Base-by-base conservation (phyloP, 139 green algal genomes). In the Asterochloris sp. region DNA sequence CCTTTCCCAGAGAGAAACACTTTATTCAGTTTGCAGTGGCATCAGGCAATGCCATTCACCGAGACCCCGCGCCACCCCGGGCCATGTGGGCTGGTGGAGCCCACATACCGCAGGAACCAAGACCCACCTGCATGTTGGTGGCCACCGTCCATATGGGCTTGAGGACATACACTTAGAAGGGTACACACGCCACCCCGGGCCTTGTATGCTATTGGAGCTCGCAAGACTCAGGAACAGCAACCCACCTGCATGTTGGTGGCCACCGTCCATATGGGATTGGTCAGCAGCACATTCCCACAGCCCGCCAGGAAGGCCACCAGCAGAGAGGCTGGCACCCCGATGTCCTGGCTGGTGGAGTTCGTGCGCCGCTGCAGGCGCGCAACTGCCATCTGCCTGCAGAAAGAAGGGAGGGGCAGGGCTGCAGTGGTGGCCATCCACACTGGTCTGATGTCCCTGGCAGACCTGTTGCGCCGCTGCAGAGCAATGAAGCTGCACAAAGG, bases 131-230 rank as follows among this genome's bases (percentile, higher is more conserved):
- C 93, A 98, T 95, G 78, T 92, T 90, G 0, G 93, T 97, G 15
- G 95, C 92, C 26, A 98, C 83, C 79, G 97, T 88, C 96, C 96
- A 98, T 67, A 98, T 96, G 11, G 96, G 96, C 80, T 94, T 98
- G 78, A n/a, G 38, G 38, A 54, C 38, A 54, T 54, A 6, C 38
- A 54, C 6, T 6, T 54, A 54, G 4, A 54, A n/a, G 24, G 29
- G n/a, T 11, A 13, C n/a, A 60, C 17, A 77, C 67, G 67, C 21
- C 23, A 73, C 67, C 67, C 23, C 23, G 67, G 82, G 4, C 8
- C 86, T 81, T 28, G 83, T 87, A 83, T 89, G 81, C 17, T 6
- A 1, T 19, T 82, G 87, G 27, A 90, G 62, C 21, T 54, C 28
- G 54, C 83, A 74, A 13, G 54, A 19, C 24, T 83, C 76, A 24